Evolutionary conservation across 2,329 filamentous ascomycete genomes (phyloP).

Genomic region (Arthroderma sp.): DNA sequence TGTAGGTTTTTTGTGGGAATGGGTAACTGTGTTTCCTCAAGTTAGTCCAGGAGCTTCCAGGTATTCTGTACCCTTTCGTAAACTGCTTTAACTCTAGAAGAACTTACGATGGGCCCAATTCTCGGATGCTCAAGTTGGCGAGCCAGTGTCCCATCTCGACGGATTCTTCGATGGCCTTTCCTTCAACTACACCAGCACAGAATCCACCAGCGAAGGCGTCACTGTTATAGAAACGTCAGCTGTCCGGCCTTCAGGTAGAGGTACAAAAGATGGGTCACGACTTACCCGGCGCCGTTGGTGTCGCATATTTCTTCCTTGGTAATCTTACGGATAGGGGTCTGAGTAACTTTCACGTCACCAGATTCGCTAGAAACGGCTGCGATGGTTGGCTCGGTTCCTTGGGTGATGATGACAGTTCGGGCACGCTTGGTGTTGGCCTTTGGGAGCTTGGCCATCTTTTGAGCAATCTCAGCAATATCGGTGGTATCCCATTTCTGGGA

Average conservation of each 20-base stretch:
- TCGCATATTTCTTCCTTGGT: constrained; percentile 71
- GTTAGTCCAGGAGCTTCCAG: not conserved
- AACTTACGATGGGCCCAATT: constrained; percentile 89
- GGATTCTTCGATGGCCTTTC: constrained; percentile 62
- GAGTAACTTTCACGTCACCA: constrained; percentile 53
- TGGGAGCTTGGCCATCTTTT: constrained; percentile 71
- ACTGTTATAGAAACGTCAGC: constrained; percentile 31
- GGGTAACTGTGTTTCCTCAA: constrained; percentile 50
- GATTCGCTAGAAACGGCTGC: constrained; percentile 61
- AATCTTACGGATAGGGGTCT: constrained; percentile 73
- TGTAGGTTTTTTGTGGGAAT: constrained; percentile 68
- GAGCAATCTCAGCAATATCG: constrained; percentile 73
- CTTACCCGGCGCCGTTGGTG: constrained; percentile 78
- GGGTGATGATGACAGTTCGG: constrained; percentile 82
- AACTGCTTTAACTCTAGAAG: too few relatives aligned
- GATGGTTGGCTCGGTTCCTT: constrained; percentile 83
- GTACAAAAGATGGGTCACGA: constrained; percentile 8
- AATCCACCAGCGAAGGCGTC: constrained; percentile 96
- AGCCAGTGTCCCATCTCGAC: constrained; percentile 96
- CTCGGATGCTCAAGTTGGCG: constrained; percentile 82
- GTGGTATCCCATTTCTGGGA: constrained; percentile 62
- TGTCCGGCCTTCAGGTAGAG: not conserved
- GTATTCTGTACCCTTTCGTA: not conserved
- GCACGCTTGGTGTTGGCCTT: constrained; percentile 82
- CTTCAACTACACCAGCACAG: constrained; percentile 75